Evolutionary conservation across 2,329 filamentous ascomycete species (phyloP).

Genomic region (Ascochyta koolunga): DNA sequence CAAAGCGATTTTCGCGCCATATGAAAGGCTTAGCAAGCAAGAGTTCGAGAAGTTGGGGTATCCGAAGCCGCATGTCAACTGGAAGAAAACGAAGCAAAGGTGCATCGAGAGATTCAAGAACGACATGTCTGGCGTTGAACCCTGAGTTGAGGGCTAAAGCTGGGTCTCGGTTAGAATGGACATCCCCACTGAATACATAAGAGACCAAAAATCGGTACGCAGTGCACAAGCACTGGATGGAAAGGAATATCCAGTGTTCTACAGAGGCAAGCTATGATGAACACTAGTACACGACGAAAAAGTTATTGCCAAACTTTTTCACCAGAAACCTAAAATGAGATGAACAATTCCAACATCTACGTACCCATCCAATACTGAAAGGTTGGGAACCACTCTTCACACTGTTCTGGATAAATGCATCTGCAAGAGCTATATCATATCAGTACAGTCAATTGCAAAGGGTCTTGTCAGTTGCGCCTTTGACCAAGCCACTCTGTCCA

Average conservation of each 20-base stretch:
- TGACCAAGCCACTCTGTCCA: slow-evolving; percentile 48
- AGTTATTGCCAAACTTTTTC: too few relatives aligned
- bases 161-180: too few relatives aligned
- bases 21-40: slow-evolving; percentile 51
- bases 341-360: background rate
- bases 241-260: too few relatives aligned
- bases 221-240: too few relatives aligned
- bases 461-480: slow-evolving; percentile 21
- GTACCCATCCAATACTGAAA: slow-evolving; percentile 54
- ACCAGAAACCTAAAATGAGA: too few relatives aligned
- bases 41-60: slow-evolving; percentile 58
- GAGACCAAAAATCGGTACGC: too few relatives aligned
- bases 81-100: slow-evolving; percentile 50
- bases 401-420: slow-evolving; percentile 46
- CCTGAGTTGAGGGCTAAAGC: background rate
- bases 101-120: slow-evolving; percentile 53
- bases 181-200: too few relatives aligned
- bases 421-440: slow-evolving; percentile 38
- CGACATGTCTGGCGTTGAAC: slow-evolving; percentile 50
- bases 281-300: too few relatives aligned
- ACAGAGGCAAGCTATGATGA: too few relatives aligned
- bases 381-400: slow-evolving; percentile 36
- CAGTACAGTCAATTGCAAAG: background rate
- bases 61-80: slow-evolving; percentile 54
- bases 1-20: slow-evolving; percentile 58